Conservation (phyloP, 345 rosid species). For the Gynandropsis gynandra region DNA sequence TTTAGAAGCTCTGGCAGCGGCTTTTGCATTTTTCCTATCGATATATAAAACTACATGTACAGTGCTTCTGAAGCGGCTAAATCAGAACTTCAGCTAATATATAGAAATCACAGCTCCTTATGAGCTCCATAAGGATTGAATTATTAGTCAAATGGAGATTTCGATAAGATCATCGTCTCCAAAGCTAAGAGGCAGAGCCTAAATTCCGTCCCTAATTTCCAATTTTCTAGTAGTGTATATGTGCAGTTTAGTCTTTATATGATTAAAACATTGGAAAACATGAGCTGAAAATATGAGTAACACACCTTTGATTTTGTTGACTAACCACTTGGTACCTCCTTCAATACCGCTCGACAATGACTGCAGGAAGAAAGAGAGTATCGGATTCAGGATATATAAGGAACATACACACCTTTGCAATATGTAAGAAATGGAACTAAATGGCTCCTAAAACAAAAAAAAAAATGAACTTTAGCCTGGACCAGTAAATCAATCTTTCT, state of each 20-base stretch:
- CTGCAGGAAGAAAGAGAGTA: slow-evolving; percentile 30
- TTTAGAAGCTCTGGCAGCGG: slow-evolving; percentile 78
- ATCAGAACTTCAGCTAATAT: too few species aligned
- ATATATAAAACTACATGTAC: neutral
- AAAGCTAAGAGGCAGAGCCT: neutral
- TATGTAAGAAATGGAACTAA: too few species aligned
- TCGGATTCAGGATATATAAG: neutral
- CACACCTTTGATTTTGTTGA: slow-evolving; percentile 86
- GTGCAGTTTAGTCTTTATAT: slow-evolving; percentile 1
- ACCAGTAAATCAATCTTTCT: too few species aligned
- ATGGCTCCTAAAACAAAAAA: too few species aligned
- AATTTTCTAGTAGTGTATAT: too few species aligned
- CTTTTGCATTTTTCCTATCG: slow-evolving; percentile 93
- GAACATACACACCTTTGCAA: neutral
- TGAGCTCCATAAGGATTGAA: too few species aligned
- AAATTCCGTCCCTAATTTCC: too few species aligned
- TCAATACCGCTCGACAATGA: slow-evolving; percentile 72
- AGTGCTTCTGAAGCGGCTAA: neutral
- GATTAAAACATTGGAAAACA: neutral
- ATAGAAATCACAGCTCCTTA: too few species aligned
- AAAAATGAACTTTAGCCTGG: too few species aligned
- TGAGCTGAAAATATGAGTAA: slow-evolving; percentile 2
- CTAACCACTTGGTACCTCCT: slow-evolving; percentile 93
- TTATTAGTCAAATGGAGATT: neutral
- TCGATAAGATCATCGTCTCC: neutral